Percentiles rank a stretch among this genome's conserved stretches.
Evolutionary conservation across 495 filamentous ascomycete genomes (phyloP).

Genomic region (Xylona heveae): DNA sequence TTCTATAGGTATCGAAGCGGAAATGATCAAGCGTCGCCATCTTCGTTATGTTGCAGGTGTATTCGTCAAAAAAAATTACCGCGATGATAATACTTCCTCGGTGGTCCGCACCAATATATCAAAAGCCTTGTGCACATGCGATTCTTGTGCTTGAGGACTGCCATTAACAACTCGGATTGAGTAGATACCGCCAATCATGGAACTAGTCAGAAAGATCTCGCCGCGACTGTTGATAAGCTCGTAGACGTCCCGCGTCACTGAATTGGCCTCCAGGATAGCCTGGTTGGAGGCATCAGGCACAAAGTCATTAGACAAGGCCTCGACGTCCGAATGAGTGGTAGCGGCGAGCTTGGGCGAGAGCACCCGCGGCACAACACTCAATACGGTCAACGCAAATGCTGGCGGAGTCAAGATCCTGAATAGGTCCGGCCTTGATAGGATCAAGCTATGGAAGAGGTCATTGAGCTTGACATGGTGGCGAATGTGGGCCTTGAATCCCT

Average conservation of each 20-base stretch:
- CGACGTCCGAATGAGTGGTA: neutral
- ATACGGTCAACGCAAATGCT: slow-evolving; percentile 61
- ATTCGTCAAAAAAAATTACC: too few relatives aligned
- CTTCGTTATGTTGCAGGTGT: too few relatives aligned
- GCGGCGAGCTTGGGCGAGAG: slow-evolving; percentile 1
- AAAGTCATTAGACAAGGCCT: slow-evolving; percentile 10
- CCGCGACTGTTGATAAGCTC: slow-evolving; percentile 54
- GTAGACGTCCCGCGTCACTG: slow-evolving; percentile 54
- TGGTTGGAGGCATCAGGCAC: slow-evolving; percentile 10
- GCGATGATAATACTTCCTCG: slow-evolving; percentile 35
- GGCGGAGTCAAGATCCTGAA: slow-evolving; percentile 62
- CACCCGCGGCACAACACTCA: slow-evolving; percentile 28
- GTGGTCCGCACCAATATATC: slow-evolving; percentile 50
- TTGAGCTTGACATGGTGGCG: slow-evolving; percentile 43
- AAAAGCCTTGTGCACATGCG: slow-evolving; percentile 53
- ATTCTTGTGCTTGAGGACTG: slow-evolving; percentile 44
- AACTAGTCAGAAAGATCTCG: slow-evolving; percentile 69
- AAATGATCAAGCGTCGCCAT: too few relatives aligned
- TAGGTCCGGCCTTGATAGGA: slow-evolving; percentile 35
- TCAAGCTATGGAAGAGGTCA: slow-evolving; percentile 42
- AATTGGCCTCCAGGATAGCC: slow-evolving; percentile 29
- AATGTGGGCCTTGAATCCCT: slow-evolving; percentile 56
- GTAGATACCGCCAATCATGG: slow-evolving; percentile 52
- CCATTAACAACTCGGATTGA: slow-evolving; percentile 65
- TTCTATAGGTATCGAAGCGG: too few relatives aligned